Percentiles rank a stretch among this genome's conserved stretches.
These are phyloP conservation scores for Mortierella sp. DNA, from an alignment of 371 early-diverging fungal genomes.

Conservation along the genomic window DNA sequence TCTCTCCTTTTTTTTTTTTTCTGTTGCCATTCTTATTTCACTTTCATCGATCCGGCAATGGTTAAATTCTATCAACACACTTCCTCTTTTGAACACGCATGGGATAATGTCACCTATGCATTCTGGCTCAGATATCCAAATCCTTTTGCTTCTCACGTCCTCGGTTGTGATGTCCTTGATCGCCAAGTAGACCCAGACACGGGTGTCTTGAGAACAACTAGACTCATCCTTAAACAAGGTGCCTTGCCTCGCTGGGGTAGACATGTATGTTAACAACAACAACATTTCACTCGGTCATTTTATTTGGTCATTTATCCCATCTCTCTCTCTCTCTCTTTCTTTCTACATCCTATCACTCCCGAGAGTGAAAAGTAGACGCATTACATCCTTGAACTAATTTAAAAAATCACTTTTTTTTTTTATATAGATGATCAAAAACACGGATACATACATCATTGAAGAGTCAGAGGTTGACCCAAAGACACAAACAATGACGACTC, in stretches of 20 bases:
- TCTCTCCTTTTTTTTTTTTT: background rate
- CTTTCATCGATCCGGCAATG: constrained; percentile 30
- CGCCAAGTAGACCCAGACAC: constrained; percentile 84
- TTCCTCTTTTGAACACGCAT: constrained; percentile 81
- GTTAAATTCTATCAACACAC: constrained; percentile 77
- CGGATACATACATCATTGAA: constrained; percentile 88
- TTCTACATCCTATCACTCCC: background rate
- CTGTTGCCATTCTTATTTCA: background rate
- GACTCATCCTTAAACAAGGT: constrained; percentile 91
- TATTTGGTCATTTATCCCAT: background rate
- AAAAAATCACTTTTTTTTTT: too few species aligned
- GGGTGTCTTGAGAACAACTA: constrained; percentile 86
- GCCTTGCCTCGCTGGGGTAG: constrained; percentile 91
- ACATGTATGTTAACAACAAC: constrained; percentile 39
- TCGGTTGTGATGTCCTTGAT: constrained; percentile 92
- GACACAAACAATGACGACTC: constrained; percentile 81
- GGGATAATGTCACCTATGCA: constrained; percentile 90
- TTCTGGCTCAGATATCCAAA: constrained; percentile 97
- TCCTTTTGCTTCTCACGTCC: constrained; percentile 96
- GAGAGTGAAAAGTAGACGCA: too few species aligned
- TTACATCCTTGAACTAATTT: too few species aligned
- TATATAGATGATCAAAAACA: constrained; percentile 73
- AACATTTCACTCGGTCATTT: background rate
- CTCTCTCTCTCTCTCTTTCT: constrained; percentile 4
- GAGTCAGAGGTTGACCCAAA: constrained; percentile 88